Base-by-base conservation (phyloP, 257 asterid genomes). In the Primulina huaijiensis region DNA sequence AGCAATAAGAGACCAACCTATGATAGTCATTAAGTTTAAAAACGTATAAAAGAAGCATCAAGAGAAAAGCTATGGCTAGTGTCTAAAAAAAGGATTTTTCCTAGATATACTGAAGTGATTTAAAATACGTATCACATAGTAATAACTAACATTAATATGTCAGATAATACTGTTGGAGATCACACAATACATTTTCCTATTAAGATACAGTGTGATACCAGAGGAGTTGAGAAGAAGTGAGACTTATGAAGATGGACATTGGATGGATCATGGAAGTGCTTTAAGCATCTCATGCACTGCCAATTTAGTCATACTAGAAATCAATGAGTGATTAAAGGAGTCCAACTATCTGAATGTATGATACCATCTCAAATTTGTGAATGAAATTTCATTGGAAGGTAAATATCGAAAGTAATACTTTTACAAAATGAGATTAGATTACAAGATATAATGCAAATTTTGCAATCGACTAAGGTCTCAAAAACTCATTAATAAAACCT, bases 401-500 rank as follows among this genome's bases (percentile, higher is more conserved):
- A 6, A 46, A 14, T 4, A 4, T 46, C 6, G 1, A 43, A 12
- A 43, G 53, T 11, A 43, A 2, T 43, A 43, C 43, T 8, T 35
- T 12, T 43, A 43, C n/a, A 43, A 6, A 43, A 43, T 17, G 43
- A 35, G 31, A 63, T 35, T 30, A 35, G 53, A 43, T 11, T 43
- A 43, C 11, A 63, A 63, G 19, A 19, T 20, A 35, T 34, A 35
- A 34, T 27, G 14, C 29, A 40, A 17, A 61, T 61, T 16, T 5
- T 70, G 31, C 40, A 29, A 46, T 37, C 67, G 7, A 21, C 20
- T 12, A 37, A 5, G 43, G 7, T 59, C 64, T 53, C 8, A 50
- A 23, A 50, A 38, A 30, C 43, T 38, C 63, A 65, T 31, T 33
- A 71, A 64, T 64, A 21, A 64, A 37, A n/a, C 33, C 60, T 8